Percentiles rank a stretch among this genome's conserved stretches.
Conservation (phyloP, 179 eudicot genomes). For the Pouteria campechiana region DNA sequence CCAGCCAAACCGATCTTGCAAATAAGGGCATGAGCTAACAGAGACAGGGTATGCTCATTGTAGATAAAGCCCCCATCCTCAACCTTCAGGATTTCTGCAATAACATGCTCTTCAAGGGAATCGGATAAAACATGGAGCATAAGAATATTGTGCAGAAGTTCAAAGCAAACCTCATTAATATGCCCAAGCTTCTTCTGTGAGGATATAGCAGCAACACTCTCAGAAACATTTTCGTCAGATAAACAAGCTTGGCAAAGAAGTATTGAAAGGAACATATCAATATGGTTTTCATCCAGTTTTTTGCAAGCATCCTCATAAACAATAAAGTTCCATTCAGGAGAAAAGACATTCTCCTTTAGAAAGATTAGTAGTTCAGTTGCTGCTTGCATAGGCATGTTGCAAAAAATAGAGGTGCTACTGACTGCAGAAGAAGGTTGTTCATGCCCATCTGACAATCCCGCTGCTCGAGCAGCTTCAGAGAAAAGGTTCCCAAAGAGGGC, state of each 20-base stretch:
- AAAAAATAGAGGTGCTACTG: slow-evolving; percentile 36
- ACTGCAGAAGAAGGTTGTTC: slow-evolving; percentile 50
- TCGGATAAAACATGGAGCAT: slow-evolving; percentile 41
- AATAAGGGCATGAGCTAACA: slow-evolving; percentile 63
- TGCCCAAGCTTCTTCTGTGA: slow-evolving; percentile 52
- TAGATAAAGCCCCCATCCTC: slow-evolving; percentile 62
- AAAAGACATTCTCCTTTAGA: slow-evolving; percentile 50
- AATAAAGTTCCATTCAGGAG: slow-evolving; percentile 58
- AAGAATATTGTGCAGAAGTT: slow-evolving; percentile 58
- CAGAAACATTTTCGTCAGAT: slow-evolving; percentile 42
- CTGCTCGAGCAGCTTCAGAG: slow-evolving; percentile 91
- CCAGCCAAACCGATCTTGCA: slow-evolving; percentile 62
- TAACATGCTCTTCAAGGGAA: slow-evolving; percentile 66
- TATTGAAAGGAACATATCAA: slow-evolving; percentile 59
- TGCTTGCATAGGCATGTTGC: slow-evolving; percentile 68
- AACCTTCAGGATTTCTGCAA: slow-evolving; percentile 46
- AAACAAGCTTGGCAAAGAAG: slow-evolving; percentile 39
- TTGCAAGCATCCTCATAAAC: slow-evolving; percentile 57
- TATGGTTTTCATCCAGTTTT: slow-evolving; percentile 45
- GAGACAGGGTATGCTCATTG: slow-evolving; percentile 74
- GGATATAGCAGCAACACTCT: slow-evolving; percentile 25
- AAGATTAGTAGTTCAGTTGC: slow-evolving; percentile 56
- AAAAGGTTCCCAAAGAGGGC: slow-evolving; percentile 96
- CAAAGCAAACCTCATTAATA: slow-evolving; percentile 63
- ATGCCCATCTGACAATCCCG: slow-evolving; percentile 72